These are phyloP conservation scores for Papiliotrema flavescens DNA, from an alignment of 1,284 basidiomycete species.

Conservation along the genomic window DNA sequence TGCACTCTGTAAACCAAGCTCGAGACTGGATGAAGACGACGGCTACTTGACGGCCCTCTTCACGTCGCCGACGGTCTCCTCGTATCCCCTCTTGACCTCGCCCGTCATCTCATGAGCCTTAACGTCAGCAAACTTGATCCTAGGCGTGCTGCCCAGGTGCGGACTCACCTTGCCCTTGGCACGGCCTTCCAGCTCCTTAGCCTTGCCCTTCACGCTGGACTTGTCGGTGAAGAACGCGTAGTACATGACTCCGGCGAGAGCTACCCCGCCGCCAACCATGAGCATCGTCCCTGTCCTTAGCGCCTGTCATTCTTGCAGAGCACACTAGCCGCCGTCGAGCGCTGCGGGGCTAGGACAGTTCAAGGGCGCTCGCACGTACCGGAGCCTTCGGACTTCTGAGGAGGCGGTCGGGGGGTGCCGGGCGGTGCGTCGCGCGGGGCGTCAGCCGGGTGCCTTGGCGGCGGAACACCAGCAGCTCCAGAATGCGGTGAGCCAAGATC, in stretches of 20 bases:
- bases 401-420: background rate
- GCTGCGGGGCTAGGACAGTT: no score
- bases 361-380: background rate
- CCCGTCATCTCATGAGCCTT: background rate
- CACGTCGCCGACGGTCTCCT: background rate
- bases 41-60: conserved; percentile 1
- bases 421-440: no score
- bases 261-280: conserved; percentile 1
- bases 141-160: background rate
- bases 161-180: conserved; percentile 3
- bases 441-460: no score
- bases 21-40: no score
- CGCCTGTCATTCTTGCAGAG: no score
- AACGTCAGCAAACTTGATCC: background rate
- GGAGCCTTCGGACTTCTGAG: background rate
- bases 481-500: background rate
- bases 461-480: no score
- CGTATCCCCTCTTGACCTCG: conserved; percentile 1
- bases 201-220: background rate
- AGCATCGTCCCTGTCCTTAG: conserved; percentile 1
- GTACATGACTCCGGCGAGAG: conserved; percentile 2
- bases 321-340: no score
- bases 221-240: background rate
- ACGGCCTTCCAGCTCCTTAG: background rate
- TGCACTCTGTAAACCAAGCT: no score